phyloP scores from a whole-genome alignment of 169 alveolate genomes.

The Cryptosporidium xiaoi region DNA sequence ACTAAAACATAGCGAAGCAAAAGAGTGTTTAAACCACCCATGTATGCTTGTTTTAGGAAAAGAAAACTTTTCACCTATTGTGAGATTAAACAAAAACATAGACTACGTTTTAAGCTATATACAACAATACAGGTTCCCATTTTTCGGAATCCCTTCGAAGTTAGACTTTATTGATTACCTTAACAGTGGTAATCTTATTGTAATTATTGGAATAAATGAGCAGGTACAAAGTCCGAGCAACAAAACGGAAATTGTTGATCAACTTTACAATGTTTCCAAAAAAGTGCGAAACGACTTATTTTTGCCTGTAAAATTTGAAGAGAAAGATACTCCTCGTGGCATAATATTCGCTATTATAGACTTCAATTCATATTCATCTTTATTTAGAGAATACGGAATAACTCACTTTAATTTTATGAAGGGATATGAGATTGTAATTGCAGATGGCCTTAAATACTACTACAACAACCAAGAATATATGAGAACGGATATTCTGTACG shows the following conservation, averaged over 20 bases:
- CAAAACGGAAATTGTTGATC: conserved; percentile 21
- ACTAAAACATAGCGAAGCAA: conserved; percentile 11
- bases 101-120: conserved; percentile 27
- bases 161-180: conserved; percentile 49
- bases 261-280: conserved; percentile 8
- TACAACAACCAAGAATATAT: conserved; percentile 35
- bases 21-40: conserved; percentile 12
- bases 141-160: conserved; percentile 17
- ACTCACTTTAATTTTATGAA: conserved; percentile 33
- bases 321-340: conserved; percentile 26
- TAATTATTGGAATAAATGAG: conserved; percentile 38
- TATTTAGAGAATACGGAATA: conserved; percentile 69
- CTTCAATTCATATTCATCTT: conserved; percentile 37
- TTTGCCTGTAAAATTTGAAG: conserved; percentile 35
- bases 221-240: neutral
- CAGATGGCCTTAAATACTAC: conserved; percentile 59
- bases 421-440: conserved; percentile 55
- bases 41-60: conserved; percentile 43
- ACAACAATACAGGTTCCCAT: conserved; percentile 60
- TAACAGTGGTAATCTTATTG: conserved; percentile 61
- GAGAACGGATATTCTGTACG: conserved; percentile 7
- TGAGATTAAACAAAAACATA: neutral
- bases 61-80: conserved; percentile 26
- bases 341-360: conserved; percentile 50
- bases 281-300: conserved; percentile 42